These are phyloP conservation scores for Trypanosoma vivax DNA, from an alignment of 208 protist species.

Conservation along the genomic window DNA sequence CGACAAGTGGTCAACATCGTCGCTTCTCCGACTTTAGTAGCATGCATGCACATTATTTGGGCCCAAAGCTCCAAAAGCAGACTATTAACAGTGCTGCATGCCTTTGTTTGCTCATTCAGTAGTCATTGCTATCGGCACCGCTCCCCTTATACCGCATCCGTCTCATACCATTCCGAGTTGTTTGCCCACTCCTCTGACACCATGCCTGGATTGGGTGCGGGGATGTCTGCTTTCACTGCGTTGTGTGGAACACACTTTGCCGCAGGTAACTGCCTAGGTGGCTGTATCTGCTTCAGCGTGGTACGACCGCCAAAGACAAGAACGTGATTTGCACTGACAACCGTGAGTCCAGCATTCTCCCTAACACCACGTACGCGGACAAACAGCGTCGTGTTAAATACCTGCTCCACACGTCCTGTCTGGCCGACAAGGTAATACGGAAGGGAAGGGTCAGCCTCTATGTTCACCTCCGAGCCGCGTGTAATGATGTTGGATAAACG, in stretches of 20 bases:
- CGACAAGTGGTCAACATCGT: no score
- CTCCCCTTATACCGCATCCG: slow-evolving; percentile 8
- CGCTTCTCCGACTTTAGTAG: no score
- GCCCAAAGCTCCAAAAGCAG: no score
- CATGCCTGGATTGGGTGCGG: slow-evolving; percentile 19
- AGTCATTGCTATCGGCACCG: not conserved
- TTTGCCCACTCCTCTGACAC: slow-evolving; percentile 37
- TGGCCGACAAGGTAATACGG: slow-evolving; percentile 64
- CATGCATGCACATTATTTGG: no score
- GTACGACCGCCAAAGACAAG: slow-evolving; percentile 67
- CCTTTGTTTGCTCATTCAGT: no score
- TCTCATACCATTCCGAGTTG: slow-evolving; percentile 30
- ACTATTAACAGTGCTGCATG: no score
- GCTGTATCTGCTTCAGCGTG: slow-evolving; percentile 38
- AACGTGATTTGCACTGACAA: slow-evolving; percentile 55
- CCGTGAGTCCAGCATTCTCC: slow-evolving; percentile 71
- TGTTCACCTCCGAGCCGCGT: slow-evolving; percentile 68
- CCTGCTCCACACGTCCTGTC: slow-evolving; percentile 76
- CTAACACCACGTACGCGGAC: slow-evolving; percentile 55
- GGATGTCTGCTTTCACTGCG: slow-evolving; percentile 36
- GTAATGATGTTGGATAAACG: slow-evolving; percentile 63
- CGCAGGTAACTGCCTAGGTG: slow-evolving; percentile 35
- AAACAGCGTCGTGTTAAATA: slow-evolving; percentile 81
- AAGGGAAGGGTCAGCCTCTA: slow-evolving; percentile 47
- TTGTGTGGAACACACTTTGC: slow-evolving; percentile 42